Percentiles rank a stretch among this genome's conserved stretches.
Conservation (phyloP, 371 early-diverging fungal species). For the Thermomucor indicae-seudaticae region DNA sequence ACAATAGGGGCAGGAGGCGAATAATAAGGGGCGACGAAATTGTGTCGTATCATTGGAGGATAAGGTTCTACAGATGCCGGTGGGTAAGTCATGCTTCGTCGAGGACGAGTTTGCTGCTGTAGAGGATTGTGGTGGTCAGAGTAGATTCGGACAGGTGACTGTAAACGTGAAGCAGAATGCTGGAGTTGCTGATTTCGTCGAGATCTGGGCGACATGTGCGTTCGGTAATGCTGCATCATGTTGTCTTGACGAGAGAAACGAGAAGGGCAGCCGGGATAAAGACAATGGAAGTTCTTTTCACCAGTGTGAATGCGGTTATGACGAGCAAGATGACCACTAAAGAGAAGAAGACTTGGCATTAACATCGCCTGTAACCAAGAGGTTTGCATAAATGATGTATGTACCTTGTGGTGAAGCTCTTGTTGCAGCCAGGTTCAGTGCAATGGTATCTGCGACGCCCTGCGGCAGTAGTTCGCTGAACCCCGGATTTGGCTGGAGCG, state of each 20-base stretch:
- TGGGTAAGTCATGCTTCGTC: too few relatives aligned
- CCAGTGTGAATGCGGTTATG: conserved; percentile 90
- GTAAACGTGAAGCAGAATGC: background rate
- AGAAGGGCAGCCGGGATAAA: conserved; percentile 73
- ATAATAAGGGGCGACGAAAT: background rate
- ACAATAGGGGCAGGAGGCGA: too few relatives aligned
- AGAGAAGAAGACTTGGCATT: background rate
- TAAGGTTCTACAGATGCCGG: conserved; percentile 4
- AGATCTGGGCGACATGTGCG: conserved; percentile 65
- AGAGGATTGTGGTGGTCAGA: conserved; percentile 6
- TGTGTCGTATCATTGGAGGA: conserved; percentile 1
- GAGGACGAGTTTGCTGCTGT: too few relatives aligned
- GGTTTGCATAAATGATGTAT: background rate
- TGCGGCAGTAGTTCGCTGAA: conserved; percentile 1
- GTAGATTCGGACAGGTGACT: conserved; percentile 11
- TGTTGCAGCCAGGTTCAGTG: conserved; percentile 47
- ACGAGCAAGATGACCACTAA: conserved; percentile 80
- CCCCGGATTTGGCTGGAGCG: background rate
- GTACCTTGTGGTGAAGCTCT: conserved; percentile 60
- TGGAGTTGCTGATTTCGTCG: conserved; percentile 17
- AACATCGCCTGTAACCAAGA: background rate
- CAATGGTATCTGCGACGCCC: conserved; percentile 49
- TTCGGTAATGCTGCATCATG: conserved; percentile 87
- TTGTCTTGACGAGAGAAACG: conserved; percentile 85
- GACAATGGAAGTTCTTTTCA: conserved; percentile 84